Conservation (phyloP, 371 early-diverging fungal species). For the Lichtheimia ornata region DNA sequence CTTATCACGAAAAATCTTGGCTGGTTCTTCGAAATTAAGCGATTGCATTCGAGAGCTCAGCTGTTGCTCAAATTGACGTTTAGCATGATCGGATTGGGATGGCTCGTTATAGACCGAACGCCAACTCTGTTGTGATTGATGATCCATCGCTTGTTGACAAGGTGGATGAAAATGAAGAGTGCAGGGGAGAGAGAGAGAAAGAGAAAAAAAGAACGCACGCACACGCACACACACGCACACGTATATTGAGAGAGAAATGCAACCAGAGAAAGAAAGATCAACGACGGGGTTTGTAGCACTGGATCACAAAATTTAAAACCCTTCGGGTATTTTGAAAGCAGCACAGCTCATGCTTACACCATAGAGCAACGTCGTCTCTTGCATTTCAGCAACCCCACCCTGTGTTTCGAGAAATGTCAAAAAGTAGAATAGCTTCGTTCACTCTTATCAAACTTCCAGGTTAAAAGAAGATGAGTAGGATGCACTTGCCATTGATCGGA, state of each 20-base stretch:
- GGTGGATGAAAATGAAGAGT: neutral
- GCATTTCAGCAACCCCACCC: no score
- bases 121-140: neutral
- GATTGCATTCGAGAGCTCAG: constrained; percentile 24
- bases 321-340: no score
- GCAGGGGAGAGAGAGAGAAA: neutral
- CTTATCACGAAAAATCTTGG: constrained; percentile 34
- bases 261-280: neutral
- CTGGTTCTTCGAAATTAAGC: constrained; percentile 33
- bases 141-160: neutral
- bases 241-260: neutral
- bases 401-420: no score
- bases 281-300: no score
- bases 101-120: no score
- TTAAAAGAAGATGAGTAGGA: no score
- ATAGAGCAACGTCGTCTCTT: no score
- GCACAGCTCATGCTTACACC: no score
- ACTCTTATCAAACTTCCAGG: no score
- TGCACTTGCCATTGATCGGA: no score
- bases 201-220: neutral
- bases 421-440: no score
- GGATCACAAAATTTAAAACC: no score
- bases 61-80: constrained; percentile 1
- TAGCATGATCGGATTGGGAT: constrained; percentile 1
- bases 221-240: neutral